Evolutionary conservation across 805 yeast species (phyloP).

Genomic region (Starmerella kuoi): DNA sequence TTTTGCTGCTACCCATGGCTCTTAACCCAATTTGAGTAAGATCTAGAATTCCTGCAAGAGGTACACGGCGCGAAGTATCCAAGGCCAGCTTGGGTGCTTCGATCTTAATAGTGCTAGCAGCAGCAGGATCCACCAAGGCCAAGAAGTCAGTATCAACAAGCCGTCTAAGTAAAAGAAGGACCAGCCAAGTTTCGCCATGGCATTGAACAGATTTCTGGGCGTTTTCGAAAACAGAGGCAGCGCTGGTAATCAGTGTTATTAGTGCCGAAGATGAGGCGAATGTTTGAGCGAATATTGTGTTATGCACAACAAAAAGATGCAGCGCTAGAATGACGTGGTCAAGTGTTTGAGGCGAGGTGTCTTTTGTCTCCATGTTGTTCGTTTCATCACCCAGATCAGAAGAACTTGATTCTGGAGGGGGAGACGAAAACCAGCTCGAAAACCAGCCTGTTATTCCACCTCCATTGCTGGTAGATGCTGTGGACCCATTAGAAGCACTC

Average conservation of each 20-base stretch:
- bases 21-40: constrained; percentile 27
- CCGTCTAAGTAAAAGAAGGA: constrained; percentile 25
- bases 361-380: neutral
- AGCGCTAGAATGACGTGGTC: constrained; percentile 22
- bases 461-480: neutral
- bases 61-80: constrained; percentile 22
- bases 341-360: neutral
- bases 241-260: constrained; percentile 24
- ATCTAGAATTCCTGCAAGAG: constrained; percentile 30
- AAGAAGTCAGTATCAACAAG: constrained; percentile 24
- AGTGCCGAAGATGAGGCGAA: constrained; percentile 25
- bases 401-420: no score
- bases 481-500: neutral
- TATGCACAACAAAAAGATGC: constrained; percentile 30
- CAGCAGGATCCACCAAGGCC: constrained; percentile 10
- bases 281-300: constrained; percentile 27
- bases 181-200: constrained; percentile 26
- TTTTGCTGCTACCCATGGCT: constrained; percentile 20
- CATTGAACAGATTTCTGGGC: constrained; percentile 22
- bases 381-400: neutral
- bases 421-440: constrained; percentile 3
- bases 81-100: constrained; percentile 12
- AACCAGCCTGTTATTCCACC: neutral
- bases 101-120: constrained; percentile 17
- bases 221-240: constrained; percentile 26